These are phyloP conservation scores for Caryopteris hybrid DNA, from an alignment of 305 asterid genomes.

Conservation along the genomic window DNA sequence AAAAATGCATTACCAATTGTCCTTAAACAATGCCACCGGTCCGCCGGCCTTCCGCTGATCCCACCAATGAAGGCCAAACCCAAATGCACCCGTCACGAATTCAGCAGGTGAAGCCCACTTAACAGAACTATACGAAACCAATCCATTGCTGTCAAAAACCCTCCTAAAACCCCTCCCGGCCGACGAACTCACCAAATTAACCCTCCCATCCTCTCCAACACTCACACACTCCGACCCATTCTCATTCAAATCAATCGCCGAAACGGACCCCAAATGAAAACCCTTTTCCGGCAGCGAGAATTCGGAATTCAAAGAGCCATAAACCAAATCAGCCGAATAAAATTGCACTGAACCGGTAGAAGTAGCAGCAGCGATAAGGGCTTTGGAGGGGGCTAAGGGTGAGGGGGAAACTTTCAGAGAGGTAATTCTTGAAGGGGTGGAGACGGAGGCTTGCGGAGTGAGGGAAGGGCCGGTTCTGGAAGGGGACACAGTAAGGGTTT, in stretches of 20 bases:
- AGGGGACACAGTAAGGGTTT: slow-evolving; percentile 38
- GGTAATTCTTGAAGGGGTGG: slow-evolving; percentile 55
- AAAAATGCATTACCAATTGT: slow-evolving; percentile 49
- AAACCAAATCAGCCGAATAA: slow-evolving; percentile 47
- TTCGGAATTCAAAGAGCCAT: slow-evolving; percentile 42
- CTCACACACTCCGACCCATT: slow-evolving; percentile 66
- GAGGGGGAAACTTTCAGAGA: slow-evolving; percentile 43
- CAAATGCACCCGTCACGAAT: slow-evolving; percentile 83
- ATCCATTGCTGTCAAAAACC: slow-evolving; percentile 63
- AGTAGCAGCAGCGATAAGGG: slow-evolving; percentile 63
- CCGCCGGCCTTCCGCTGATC: slow-evolving; percentile 77
- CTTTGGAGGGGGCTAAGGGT: slow-evolving; percentile 32
- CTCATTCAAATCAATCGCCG: slow-evolving; percentile 67
- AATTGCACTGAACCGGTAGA: slow-evolving; percentile 46
- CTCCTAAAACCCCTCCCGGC: slow-evolving; percentile 37
- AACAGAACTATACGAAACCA: slow-evolving; percentile 66
- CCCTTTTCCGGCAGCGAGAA: slow-evolving; percentile 39
- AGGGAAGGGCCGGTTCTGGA: slow-evolving; percentile 23
- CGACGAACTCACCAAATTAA: slow-evolving; percentile 46
- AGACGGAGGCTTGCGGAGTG: slow-evolving; percentile 37
- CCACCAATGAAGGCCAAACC: slow-evolving; percentile 92
- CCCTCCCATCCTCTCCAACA: slow-evolving; percentile 82
- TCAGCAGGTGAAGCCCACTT: slow-evolving; percentile 89
- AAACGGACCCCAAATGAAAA: slow-evolving; percentile 46
- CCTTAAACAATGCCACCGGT: slow-evolving; percentile 67